These are phyloP conservation scores for Lentinus tigrinus DNA, from an alignment of 768 basidiomycete species.

Conservation along the genomic window DNA sequence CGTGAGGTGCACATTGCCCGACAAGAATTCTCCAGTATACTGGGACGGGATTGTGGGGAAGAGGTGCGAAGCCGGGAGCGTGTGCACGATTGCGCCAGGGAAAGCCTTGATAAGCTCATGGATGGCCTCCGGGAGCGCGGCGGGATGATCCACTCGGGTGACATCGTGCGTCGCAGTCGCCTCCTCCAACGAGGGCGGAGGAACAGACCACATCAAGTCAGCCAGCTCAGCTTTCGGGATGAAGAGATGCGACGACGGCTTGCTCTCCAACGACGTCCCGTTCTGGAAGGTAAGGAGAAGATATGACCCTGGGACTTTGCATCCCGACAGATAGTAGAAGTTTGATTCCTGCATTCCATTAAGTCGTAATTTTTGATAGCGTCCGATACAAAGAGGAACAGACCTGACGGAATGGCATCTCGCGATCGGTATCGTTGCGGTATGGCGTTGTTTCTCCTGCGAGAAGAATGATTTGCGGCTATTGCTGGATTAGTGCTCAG, in stretches of 20 bases:
- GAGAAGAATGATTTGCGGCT: slow-evolving; percentile 72
- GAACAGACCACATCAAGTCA: slow-evolving; percentile 87
- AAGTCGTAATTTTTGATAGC: neutral
- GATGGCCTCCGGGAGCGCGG: slow-evolving; percentile 46
- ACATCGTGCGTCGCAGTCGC: slow-evolving; percentile 57
- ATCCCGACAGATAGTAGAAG: slow-evolving; percentile 86
- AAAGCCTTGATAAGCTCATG: slow-evolving; percentile 44
- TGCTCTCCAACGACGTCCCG: slow-evolving; percentile 41
- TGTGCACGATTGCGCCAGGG: slow-evolving; percentile 63
- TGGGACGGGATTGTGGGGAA: slow-evolving; percentile 51
- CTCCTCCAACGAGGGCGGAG: slow-evolving; percentile 67
- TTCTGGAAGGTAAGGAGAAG: slow-evolving; percentile 60
- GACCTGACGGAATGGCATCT: slow-evolving; percentile 62
- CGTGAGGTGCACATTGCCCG: slow-evolving; percentile 40
- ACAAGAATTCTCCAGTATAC: slow-evolving; percentile 37
- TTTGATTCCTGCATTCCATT: slow-evolving; percentile 62
- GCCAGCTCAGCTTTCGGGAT: slow-evolving; percentile 72
- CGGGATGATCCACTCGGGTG: slow-evolving; percentile 53
- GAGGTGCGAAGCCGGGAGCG: slow-evolving; percentile 53
- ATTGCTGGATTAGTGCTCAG: neutral
- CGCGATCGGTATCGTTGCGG: slow-evolving; percentile 84
- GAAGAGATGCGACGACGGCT: slow-evolving; percentile 60
- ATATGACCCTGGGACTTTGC: slow-evolving; percentile 68
- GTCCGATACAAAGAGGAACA: slow-evolving; percentile 24
- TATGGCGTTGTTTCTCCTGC: slow-evolving; percentile 62